A percentile compares a stretch with the other conserved stretches of the same genome.
phyloP scores from a whole-genome alignment of 129 eudicot genomes.

The Lactuca sativa region DNA sequence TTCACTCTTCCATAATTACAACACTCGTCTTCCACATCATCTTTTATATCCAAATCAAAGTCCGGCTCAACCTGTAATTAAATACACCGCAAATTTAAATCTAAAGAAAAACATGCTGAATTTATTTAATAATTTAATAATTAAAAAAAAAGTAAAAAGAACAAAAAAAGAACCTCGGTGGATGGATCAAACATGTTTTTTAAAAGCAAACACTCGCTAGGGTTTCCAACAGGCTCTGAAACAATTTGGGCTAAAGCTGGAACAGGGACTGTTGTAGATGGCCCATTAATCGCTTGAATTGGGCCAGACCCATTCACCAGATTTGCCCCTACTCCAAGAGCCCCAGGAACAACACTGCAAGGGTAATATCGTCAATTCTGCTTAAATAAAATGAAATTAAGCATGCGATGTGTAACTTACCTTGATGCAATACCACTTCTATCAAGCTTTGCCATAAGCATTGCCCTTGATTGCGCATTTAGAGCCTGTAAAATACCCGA shows the following conservation, averaged over 20 bases:
- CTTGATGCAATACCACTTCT: conserved; percentile 89
- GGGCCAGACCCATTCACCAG: conserved; percentile 63
- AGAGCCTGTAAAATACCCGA: conserved; percentile 48
- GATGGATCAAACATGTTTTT: conserved; percentile 97
- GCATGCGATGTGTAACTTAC: conserved; percentile 29
- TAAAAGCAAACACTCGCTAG: conserved; percentile 86
- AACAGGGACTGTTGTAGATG: conserved; percentile 45
- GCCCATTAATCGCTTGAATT: conserved; percentile 42
- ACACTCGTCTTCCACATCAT: conserved; percentile 90
- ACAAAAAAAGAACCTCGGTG: conserved; percentile 74
- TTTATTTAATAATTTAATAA: too few relatives aligned
- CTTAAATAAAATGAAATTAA: background rate
- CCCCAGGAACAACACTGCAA: conserved; percentile 63
- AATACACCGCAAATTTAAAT: background rate
- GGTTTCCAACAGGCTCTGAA: conserved; percentile 79
- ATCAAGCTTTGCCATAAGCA: conserved; percentile 94
- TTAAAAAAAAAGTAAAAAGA: background rate
- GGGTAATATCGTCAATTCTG: conserved; percentile 3
- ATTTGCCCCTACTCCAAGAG: conserved; percentile 81
- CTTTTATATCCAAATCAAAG: conserved; percentile 87
- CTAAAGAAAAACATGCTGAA: background rate
- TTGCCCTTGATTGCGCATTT: conserved; percentile 94
- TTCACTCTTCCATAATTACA: conserved; percentile 81
- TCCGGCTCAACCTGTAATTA: conserved; percentile 78
- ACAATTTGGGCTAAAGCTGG: conserved; percentile 58